A percentile compares a stretch with the other conserved stretches of the same genome.
These are phyloP conservation scores for Penicillium rolfsii DNA, from an alignment of 2,329 filamentous ascomycete genomes.

Conservation along the genomic window DNA sequence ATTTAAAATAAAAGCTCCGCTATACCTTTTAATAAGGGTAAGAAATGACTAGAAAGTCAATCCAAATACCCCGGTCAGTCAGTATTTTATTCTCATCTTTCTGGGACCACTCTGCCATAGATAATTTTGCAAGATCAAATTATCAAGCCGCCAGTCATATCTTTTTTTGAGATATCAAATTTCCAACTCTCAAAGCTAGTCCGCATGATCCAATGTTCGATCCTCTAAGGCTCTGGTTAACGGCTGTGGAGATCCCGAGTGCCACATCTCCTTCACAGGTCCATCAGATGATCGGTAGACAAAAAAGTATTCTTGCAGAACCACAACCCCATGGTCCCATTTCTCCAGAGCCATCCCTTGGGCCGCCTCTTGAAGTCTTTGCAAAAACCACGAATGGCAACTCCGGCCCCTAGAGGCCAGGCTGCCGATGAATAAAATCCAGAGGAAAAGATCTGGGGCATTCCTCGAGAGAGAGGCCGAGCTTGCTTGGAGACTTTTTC, in stretches of 20 bases:
- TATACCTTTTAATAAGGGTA: too few species aligned
- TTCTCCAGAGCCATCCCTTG: constrained; percentile 11
- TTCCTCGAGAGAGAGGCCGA: not conserved
- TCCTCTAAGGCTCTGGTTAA: not conserved
- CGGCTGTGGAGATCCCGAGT: not conserved
- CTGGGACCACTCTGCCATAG: too few species aligned
- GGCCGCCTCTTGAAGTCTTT: constrained; percentile 11
- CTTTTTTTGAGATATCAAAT: too few species aligned
- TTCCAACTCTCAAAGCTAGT: not conserved
- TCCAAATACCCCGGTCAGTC: too few species aligned
- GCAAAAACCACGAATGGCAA: constrained; percentile 20
- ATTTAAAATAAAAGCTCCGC: too few species aligned
- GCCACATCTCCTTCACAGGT: constrained; percentile 15
- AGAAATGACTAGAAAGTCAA: too few species aligned
- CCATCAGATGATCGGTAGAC: constrained; percentile 11
- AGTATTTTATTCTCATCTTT: too few species aligned
- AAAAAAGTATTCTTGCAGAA: constrained; percentile 22
- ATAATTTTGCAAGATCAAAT: too few species aligned
- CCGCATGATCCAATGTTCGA: not conserved
- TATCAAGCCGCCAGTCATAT: too few species aligned
- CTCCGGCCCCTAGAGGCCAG: constrained; percentile 21
- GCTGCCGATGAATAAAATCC: constrained; percentile 24
- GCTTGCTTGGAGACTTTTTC: constrained; percentile 8
- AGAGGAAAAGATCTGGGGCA: constrained; percentile 19
- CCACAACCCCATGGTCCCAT: constrained; percentile 12